Base-by-base conservation (phyloP, 2,329 filamentous ascomycete genomes). In the Colletotrichum brevisporum region DNA sequence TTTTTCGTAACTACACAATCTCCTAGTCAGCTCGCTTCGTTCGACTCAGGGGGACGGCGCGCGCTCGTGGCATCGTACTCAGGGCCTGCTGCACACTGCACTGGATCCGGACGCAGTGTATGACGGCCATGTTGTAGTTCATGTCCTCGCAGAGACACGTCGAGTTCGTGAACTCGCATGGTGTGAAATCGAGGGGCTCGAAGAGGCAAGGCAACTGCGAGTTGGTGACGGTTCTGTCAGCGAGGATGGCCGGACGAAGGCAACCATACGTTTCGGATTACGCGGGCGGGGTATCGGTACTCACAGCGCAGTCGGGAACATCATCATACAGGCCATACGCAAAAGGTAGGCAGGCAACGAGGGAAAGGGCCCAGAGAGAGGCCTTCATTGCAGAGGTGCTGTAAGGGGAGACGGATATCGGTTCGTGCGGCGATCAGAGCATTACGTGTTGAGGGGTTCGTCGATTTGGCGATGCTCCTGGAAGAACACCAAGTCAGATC, bases 141-240 rank as follows among this genome's bases (percentile, higher is more conserved):
- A 69, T 69, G 36, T 69, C 67, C 6, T 6, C 31, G 45, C 67
- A 69, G 4, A 69, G 56, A 43, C 67, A 69, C 2, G 67, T 69
- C 13, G 55, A 55, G 2, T 69, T 69, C 1, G 55, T 31, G 16
- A 56, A 55, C 2, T 36, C 31, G 55, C 67, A 69, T 52, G 62
- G 6, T 18, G 67, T 69, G 21, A 60, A 66, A 12, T 69, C 67
- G 36, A 69, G 62, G 0, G 62, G 55, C 5, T 55, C 55, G 50
- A 52, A 69, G 6, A 69, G 62, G 39, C 67, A 69, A 4, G 67
- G 51, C n/a, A 56, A 3, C 67, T 69, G 9, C 2, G 9, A 9
- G 2, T 36, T 8, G 9, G 4, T 26, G 31, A 4, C 43, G 16
- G 6, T 9, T 48, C 18, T 16, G 45, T 48, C 45, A 48, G 45